phyloP scores from a whole-genome alignment of 345 rosid species.

The Eucalyptus polyanthemos region DNA sequence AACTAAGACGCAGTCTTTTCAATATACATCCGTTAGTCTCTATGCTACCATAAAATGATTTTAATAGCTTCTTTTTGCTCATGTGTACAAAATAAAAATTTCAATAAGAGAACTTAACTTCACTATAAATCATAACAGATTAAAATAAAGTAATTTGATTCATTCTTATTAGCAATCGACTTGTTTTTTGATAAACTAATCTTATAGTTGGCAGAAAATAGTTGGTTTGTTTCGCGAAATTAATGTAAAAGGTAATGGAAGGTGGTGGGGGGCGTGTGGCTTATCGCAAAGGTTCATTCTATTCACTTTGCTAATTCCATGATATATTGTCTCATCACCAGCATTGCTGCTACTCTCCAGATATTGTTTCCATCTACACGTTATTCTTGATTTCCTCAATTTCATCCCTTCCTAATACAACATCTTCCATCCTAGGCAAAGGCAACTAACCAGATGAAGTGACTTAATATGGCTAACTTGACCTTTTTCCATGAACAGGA shows the following conservation, averaged over 20 bases:
- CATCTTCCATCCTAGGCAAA: neutral
- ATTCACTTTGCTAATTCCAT: neutral
- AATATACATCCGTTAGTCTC: neutral
- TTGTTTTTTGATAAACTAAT: neutral
- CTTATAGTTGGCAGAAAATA: neutral
- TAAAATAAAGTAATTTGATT: neutral
- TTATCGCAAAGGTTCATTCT: neutral
- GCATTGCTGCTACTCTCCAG: neutral
- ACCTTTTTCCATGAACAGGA: neutral
- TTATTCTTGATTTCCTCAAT: neutral
- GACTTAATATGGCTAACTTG: neutral
- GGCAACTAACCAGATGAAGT: neutral
- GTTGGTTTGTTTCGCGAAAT: neutral
- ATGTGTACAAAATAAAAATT: neutral
- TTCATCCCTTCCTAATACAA: neutral
- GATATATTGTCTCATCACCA: neutral
- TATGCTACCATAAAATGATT: neutral
- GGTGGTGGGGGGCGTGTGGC: neutral
- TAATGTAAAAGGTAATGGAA: neutral
- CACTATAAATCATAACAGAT: neutral
- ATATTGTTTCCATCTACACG: neutral
- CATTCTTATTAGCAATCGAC: neutral
- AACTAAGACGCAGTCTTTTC: neutral
- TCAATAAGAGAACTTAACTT: neutral
- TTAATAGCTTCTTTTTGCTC: neutral